Evolutionary conservation across 176 grass and related monocot species (phyloP).

Genomic region (Thinopyrum elongatum): DNA sequence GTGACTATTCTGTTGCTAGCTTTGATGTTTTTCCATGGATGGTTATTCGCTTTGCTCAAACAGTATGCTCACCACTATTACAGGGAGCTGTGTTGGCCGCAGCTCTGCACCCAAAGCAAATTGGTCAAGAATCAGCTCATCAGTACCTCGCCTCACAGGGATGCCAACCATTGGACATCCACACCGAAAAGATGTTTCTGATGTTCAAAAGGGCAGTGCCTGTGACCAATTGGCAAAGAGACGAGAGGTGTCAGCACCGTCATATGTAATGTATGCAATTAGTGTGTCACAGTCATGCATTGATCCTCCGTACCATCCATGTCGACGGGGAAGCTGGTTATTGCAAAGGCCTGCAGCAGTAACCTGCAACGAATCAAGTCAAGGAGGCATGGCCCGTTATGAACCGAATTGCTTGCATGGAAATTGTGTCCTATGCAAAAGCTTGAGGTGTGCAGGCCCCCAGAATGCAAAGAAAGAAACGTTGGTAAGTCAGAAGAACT

Average conservation of each 20-base stretch:
- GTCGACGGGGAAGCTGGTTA: slow-evolving; percentile 58
- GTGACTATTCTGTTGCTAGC: slow-evolving; percentile 32
- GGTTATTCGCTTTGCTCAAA: slow-evolving; percentile 12
- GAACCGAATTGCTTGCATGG: slow-evolving; percentile 30
- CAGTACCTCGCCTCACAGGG: slow-evolving; percentile 16
- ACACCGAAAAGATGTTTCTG: slow-evolving; percentile 37
- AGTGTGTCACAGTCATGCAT: slow-evolving; percentile 66
- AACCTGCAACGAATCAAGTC: background rate
- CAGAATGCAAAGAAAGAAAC: slow-evolving; percentile 9
- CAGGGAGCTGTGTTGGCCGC: slow-evolving; percentile 35
- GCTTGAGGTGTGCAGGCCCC: slow-evolving; percentile 35
- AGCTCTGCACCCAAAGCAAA: slow-evolving; percentile 37
- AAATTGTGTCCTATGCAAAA: slow-evolving; percentile 49
- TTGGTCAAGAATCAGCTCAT: slow-evolving; percentile 30
- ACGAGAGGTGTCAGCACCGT: slow-evolving; percentile 41
- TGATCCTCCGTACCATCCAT: slow-evolving; percentile 37
- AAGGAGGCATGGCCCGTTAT: slow-evolving; percentile 20
- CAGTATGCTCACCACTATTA: slow-evolving; percentile 11
- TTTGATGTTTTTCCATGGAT: slow-evolving; percentile 5
- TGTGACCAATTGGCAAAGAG: slow-evolving; percentile 55
- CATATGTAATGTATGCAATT: slow-evolving; percentile 59
- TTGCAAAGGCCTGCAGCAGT: slow-evolving; percentile 50
- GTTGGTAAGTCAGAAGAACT: slow-evolving; percentile 34
- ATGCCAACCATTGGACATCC: slow-evolving; percentile 39
- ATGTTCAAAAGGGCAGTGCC: slow-evolving; percentile 17